Evolutionary conservation across 108 stramenopile genomes (phyloP).

Genomic region (Aurantiochytrium sp.): DNA sequence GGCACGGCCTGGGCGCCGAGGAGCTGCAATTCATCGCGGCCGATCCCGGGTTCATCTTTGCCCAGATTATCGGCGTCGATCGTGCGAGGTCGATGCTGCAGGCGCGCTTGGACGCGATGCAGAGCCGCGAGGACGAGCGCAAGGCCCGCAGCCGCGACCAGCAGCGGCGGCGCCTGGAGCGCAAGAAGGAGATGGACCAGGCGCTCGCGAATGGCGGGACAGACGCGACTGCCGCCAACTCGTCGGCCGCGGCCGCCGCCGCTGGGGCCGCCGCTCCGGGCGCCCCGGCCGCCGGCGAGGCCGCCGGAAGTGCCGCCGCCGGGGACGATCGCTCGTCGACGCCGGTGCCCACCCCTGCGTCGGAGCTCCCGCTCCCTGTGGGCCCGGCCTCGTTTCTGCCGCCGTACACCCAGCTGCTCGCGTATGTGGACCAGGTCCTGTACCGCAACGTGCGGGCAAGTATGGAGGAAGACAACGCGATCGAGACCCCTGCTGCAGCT

Average conservation of each 20-base stretch:
- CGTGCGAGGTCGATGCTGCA: background rate
- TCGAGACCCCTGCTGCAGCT: too few species aligned
- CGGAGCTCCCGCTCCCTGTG: background rate
- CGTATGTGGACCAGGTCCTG: background rate
- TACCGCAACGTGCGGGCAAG: background rate
- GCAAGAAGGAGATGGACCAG: background rate
- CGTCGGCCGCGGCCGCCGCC: background rate
- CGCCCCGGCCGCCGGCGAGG: too few species aligned
- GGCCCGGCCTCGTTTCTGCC: background rate
- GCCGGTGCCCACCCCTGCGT: background rate
- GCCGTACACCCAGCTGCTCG: background rate
- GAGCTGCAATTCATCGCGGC: background rate
- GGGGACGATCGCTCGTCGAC: too few species aligned
- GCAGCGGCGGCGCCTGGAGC: background rate
- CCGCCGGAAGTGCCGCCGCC: too few species aligned
- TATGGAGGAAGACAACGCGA: background rate
- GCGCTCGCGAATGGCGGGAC: background rate
- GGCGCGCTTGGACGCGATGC: background rate
- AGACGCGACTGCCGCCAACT: background rate
- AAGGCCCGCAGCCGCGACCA: background rate
- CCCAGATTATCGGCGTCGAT: background rate
- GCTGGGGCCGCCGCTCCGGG: background rate
- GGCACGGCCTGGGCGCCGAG: background rate
- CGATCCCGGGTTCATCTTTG: constrained; percentile 1
- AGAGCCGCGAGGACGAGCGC: background rate